These are phyloP conservation scores for Apiotrichum brassicae DNA, from an alignment of 1,284 basidiomycete genomes.

Conservation along the genomic window DNA sequence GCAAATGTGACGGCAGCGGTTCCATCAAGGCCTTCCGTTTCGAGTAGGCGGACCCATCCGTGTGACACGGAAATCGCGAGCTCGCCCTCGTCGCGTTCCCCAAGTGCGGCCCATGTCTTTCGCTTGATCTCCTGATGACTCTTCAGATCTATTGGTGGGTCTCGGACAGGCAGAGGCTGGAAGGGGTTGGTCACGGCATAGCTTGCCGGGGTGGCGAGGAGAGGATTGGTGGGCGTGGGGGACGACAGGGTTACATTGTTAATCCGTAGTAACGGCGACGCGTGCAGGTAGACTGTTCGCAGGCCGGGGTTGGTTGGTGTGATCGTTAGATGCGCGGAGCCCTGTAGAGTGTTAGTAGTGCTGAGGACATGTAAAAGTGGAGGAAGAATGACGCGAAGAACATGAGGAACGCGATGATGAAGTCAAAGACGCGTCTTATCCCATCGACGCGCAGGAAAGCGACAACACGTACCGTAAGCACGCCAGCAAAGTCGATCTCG, in stretches of 20 bases:
- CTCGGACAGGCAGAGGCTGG: slow-evolving; percentile 30
- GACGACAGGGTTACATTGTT: slow-evolving; percentile 40
- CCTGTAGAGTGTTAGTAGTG: slow-evolving; percentile 17
- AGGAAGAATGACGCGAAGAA: background rate
- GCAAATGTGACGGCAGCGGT: slow-evolving; percentile 30
- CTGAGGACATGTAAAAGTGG: too few species aligned
- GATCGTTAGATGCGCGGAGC: slow-evolving; percentile 41
- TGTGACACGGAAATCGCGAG: slow-evolving; percentile 85
- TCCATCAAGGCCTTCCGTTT: slow-evolving; percentile 19
- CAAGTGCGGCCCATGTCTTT: slow-evolving; percentile 78
- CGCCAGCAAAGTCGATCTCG: slow-evolving; percentile 42
- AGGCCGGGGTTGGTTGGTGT: slow-evolving; percentile 38
- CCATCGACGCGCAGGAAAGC: too few species aligned
- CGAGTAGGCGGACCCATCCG: slow-evolving; percentile 54
- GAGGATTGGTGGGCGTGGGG: slow-evolving; percentile 31
- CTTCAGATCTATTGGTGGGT: slow-evolving; percentile 63
- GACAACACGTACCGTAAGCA: slow-evolving; percentile 26
- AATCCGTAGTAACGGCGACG: slow-evolving; percentile 38
- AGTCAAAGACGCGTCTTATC: too few species aligned
- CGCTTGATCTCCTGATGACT: slow-evolving; percentile 90
- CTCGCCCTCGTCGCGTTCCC: slow-evolving; percentile 89
- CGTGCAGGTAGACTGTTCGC: slow-evolving; percentile 41
- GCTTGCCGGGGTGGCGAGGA: slow-evolving; percentile 61
- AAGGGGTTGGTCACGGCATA: slow-evolving; percentile 60
- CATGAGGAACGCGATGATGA: too few species aligned